Evolutionary conservation across 805 yeast species (phyloP).

Genomic region (Cyberlindnera maritima): DNA sequence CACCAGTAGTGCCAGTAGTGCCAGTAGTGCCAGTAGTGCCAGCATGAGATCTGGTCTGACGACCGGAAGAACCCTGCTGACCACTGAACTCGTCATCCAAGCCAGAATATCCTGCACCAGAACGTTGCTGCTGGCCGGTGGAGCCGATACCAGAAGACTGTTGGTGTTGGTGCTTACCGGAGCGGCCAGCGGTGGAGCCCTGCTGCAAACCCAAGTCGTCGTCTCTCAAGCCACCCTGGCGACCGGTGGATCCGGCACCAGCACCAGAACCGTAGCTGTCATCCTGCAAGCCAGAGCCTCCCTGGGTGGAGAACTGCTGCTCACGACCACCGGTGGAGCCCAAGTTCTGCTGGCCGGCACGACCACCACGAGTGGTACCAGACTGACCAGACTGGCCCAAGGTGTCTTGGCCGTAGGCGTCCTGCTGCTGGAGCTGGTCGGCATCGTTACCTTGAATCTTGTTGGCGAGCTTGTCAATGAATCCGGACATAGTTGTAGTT

Average conservation of each 20-base stretch:
- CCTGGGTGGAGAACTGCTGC: slow-evolving; percentile 21
- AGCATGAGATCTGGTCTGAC: slow-evolving; percentile 28
- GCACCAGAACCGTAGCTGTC: background rate
- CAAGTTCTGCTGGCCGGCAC: slow-evolving; percentile 20
- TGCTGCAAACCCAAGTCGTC: background rate
- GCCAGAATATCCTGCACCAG: slow-evolving; percentile 9
- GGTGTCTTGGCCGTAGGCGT: background rate
- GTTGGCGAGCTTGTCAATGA: slow-evolving; percentile 28
- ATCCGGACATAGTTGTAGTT: slow-evolving; percentile 24
- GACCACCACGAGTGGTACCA: slow-evolving; percentile 1
- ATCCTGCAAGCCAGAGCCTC: slow-evolving; percentile 2
- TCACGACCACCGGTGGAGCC: slow-evolving; percentile 17
- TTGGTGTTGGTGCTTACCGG: background rate
- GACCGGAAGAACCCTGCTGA: slow-evolving; percentile 11
- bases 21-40: slow-evolving; percentile 4
- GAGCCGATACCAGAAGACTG: background rate
- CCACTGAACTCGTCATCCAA: slow-evolving; percentile 7
- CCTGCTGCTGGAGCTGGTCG: slow-evolving; percentile 6
- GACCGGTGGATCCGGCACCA: background rate
- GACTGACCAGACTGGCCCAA: slow-evolving; percentile 4
- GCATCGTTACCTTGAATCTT: slow-evolving; percentile 19
- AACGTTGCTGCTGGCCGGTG: slow-evolving; percentile 1
- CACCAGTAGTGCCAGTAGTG: slow-evolving; percentile 2
- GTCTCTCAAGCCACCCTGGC: slow-evolving; percentile 2
- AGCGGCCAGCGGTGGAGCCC: background rate